Percentiles rank a stretch among this genome's conserved stretches.
Evolutionary conservation across 2,329 filamentous ascomycete species (phyloP).

Genomic region (Cadophora sp.): DNA sequence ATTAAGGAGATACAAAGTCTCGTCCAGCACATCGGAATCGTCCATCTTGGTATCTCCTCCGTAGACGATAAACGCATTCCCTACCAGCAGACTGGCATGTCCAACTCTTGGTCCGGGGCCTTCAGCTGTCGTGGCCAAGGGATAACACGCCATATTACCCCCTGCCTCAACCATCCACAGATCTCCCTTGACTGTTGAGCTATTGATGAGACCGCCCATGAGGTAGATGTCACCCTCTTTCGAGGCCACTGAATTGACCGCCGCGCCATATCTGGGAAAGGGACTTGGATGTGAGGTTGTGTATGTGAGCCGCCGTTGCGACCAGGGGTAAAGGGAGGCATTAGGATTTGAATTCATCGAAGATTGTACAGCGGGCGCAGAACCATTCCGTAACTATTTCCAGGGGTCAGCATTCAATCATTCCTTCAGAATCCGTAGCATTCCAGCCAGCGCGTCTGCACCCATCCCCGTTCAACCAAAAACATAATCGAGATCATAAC

Average conservation of each 20-base stretch:
- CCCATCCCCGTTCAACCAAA: not conserved
- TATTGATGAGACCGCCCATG: slow-evolving; percentile 96
- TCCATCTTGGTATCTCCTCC: slow-evolving; percentile 98
- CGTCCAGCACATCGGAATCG: slow-evolving; percentile 87
- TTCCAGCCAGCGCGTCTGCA: not conserved
- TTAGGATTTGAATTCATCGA: slow-evolving; percentile 61
- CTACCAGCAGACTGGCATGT: slow-evolving; percentile 90
- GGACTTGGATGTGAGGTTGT: slow-evolving; percentile 82
- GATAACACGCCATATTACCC: slow-evolving; percentile 87
- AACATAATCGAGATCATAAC: not conserved
- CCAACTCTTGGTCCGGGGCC: slow-evolving; percentile 94
- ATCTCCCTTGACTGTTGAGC: slow-evolving; percentile 94
- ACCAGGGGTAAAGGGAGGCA: slow-evolving; percentile 93
- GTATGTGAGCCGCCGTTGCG: slow-evolving; percentile 86
- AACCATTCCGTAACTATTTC: slow-evolving; percentile 60
- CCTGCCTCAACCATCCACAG: slow-evolving; percentile 97
- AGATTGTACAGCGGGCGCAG: slow-evolving; percentile 42
- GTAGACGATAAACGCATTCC: slow-evolving; percentile 98
- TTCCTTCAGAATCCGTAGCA: not conserved
- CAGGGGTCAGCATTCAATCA: slow-evolving; percentile 20
- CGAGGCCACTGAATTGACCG: slow-evolving; percentile 89
- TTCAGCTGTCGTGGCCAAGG: slow-evolving; percentile 88
- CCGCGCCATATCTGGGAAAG: slow-evolving; percentile 95
- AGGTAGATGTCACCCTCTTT: slow-evolving; percentile 98
- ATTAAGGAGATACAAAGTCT: slow-evolving; percentile 95